Evolutionary conservation across 352 stramenopile species (phyloP), one percentile per base, ranked within the genome.

Genomic region (Aphanomyces cochlioides): DNA sequence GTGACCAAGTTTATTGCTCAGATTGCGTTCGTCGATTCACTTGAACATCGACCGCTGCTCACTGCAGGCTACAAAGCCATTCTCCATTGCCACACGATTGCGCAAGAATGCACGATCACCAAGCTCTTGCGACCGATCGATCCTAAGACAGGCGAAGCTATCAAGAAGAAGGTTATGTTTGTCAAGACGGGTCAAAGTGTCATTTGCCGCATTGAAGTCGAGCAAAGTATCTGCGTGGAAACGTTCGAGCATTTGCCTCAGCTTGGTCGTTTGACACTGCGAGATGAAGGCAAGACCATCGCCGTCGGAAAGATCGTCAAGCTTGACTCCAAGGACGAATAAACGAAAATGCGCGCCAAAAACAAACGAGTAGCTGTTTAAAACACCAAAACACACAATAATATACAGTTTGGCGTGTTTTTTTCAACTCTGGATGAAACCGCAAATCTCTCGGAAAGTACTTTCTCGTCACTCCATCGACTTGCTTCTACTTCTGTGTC

Each of bases 281-380:
- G 97, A 79, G 98, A 98, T 64, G 97, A 99, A 80, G 97, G 97
- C 74, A 98, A 98, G 84, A 99, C 97, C 37, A 98, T 99, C 71
- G 97, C 92, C 38, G 99, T 99, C 77, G 97, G 97, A 21, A 99
- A 99, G 76, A 92, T 99, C 57, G 79, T 97, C 64, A 96, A 97
- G 74, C 85, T 99, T 53, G 82, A 89, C 56, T 88, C 90, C 81
- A 69, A 74, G 54, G 61, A 69, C 28, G 53, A 65, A 48, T 66
- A 67, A 73, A 53, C 19, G 38, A 47, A 15, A 10, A 59, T 28
- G 28, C 28, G 28, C 28, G 28, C 28, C 28, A 28, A 28, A 28
- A 28, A 28, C 28, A 28, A 28, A 28, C 28, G 28, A 28, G 28
- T 28, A 28, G 28, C 28, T 28, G 28, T 28, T 28, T 28, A 28